Percentiles rank a stretch among this genome's conserved stretches.
These are phyloP conservation scores for Tubosaeta sp. DNA, from an alignment of 768 basidiomycete species.

Conservation along the genomic window DNA sequence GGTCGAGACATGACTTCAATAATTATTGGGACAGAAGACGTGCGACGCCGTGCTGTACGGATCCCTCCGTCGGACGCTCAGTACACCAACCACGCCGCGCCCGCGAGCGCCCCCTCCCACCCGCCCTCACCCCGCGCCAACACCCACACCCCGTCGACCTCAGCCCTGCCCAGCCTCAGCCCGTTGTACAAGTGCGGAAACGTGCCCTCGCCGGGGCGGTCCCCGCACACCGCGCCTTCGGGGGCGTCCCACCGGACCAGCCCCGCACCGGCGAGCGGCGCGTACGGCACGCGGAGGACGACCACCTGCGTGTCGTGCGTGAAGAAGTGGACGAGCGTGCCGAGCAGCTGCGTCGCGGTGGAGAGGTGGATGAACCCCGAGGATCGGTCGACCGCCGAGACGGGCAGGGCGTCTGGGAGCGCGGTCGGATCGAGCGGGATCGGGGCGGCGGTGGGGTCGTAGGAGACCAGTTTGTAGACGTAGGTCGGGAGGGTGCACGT, in stretches of 20 bases:
- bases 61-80: no score
- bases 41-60: no score
- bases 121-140: conserved; percentile 19
- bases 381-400: conserved; percentile 44
- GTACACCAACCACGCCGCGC: conserved; percentile 32
- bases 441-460: conserved; percentile 33
- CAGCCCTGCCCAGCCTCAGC: conserved; percentile 39
- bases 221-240: conserved; percentile 36
- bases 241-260: conserved; percentile 49
- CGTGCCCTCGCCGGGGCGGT: conserved; percentile 40
- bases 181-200: conserved; percentile 56
- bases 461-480: conserved; percentile 57
- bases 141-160: conserved; percentile 40
- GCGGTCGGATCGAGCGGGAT: conserved; percentile 29
- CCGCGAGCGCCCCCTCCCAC: conserved; percentile 32
- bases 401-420: conserved; percentile 43
- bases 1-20: no score
- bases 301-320: conserved; percentile 34
- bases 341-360: conserved; percentile 44
- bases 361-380: conserved; percentile 56
- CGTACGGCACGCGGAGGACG: conserved; percentile 43
- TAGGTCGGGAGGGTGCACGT: conserved; percentile 37
- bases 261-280: conserved; percentile 24
- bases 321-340: conserved; percentile 48
- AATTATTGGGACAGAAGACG: no score